Conservation (phyloP, 352 stramenopile species). For the Globisporangium solare region DNA sequence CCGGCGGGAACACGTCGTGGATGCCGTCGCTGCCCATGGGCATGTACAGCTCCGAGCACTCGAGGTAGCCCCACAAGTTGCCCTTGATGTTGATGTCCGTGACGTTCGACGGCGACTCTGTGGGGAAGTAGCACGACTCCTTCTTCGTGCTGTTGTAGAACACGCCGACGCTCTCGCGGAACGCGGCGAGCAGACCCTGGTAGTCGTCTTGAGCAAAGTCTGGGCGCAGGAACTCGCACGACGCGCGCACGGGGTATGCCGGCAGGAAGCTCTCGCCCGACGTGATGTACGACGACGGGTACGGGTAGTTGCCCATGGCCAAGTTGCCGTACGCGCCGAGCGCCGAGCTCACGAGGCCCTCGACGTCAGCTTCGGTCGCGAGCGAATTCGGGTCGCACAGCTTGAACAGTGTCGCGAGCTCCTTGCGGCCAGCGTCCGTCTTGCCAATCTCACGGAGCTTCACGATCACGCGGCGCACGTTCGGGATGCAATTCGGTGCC, state of each 20-base stretch:
- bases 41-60: constrained; percentile 48
- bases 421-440: constrained; percentile 16
- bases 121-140: constrained; percentile 27
- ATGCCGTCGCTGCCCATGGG: constrained; percentile 36
- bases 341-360: constrained; percentile 5
- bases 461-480: constrained; percentile 23
- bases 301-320: constrained; percentile 47
- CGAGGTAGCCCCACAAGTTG: constrained; percentile 38
- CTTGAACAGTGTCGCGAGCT: constrained; percentile 21
- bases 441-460: constrained; percentile 13
- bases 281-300: constrained; percentile 47
- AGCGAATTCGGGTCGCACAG: constrained; percentile 25
- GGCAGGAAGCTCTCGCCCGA: constrained; percentile 31
- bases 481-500: constrained; percentile 30
- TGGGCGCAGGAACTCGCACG: constrained; percentile 25
- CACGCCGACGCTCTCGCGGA: constrained; percentile 35
- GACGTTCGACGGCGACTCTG: constrained; percentile 19
- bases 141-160: constrained; percentile 43
- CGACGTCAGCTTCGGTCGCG: constrained; percentile 20
- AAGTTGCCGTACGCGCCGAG: constrained; percentile 25
- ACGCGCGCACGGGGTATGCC: constrained; percentile 30
- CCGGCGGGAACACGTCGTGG: constrained; percentile 30
- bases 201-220: constrained; percentile 21
- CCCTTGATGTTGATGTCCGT: constrained; percentile 21
- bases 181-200: constrained; percentile 19